Base-by-base conservation (phyloP, 495 filamentous ascomycete genomes). In the Friedmanniomyces endolithicus region DNA sequence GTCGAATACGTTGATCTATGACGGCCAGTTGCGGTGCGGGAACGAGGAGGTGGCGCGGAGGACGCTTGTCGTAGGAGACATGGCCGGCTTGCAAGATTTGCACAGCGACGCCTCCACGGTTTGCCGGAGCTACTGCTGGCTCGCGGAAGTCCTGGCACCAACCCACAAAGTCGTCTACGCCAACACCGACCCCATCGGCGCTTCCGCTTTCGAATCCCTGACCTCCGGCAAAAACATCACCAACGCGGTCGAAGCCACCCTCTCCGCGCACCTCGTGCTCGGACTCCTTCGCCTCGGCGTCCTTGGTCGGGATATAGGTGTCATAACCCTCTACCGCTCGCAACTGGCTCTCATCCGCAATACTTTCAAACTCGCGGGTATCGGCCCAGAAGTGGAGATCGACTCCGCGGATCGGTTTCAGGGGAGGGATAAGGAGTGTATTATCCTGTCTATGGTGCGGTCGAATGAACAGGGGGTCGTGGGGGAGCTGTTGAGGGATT, bases 351-450 rank as follows among this genome's bases (percentile, higher is more conserved):
- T 83, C 12, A 71, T 84, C 14, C 74, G 74, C 45, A 48, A 61
- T 12, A 47, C 49, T 19, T 60, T 66, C 24, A 61, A 53, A 7
- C 70, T 39, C 50, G 59, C 6, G 61, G 68, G 46, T 25, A 48
- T 12, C 22, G 37, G 46, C 20, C 39, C 46, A 8, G 78, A 72
- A 0, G 79, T 98, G 12, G 92, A 98, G 68, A 87, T 96, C 78
- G 88, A 96, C 69, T 96, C 92, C 0, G 87, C 92, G 6, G 92
- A 98, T 64, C 87, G 88, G 50, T 98, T 95, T 68, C 92, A 98
- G 67, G 92, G 92, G 6, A 77, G 92, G 1, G 92, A 98, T 67
- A 98, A 98, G 68, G 86, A 90, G 62, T 80, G 95, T 12, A 76
- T 96, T 12, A 78, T 98, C 22, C 77, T 98, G 14, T 83, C 77